These are phyloP conservation scores for Cladorrhinum sp. DNA, from an alignment of 2,329 filamentous ascomycete species.

Conservation along the genomic window DNA sequence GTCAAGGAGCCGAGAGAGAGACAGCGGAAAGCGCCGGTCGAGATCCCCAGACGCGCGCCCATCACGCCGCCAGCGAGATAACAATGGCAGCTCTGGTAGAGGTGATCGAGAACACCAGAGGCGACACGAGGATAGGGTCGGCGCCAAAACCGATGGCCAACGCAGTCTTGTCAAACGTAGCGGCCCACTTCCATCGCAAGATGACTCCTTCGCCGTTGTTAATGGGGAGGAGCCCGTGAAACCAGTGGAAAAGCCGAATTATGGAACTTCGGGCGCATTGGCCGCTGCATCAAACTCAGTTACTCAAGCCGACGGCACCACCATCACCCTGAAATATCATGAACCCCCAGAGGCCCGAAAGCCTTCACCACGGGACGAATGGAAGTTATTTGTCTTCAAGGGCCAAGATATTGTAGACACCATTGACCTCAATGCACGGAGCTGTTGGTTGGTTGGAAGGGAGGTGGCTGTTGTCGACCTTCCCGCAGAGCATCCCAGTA, in stretches of 20 bases:
- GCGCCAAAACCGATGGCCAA: slow-evolving; percentile 4
- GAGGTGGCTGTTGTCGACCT: slow-evolving; percentile 80
- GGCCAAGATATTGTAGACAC: slow-evolving; percentile 76
- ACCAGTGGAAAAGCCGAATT: slow-evolving; percentile 87
- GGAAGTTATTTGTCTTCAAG: slow-evolving; percentile 94
- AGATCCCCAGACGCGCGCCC: slow-evolving; percentile 8
- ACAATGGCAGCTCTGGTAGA: slow-evolving; percentile 8
- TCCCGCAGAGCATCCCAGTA: slow-evolving; percentile 81
- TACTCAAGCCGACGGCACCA: slow-evolving; percentile 68
- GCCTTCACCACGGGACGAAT: slow-evolving; percentile 71
- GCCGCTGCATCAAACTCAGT: slow-evolving; percentile 82
- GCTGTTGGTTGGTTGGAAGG: slow-evolving; percentile 87
- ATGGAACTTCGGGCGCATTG: slow-evolving; percentile 72
- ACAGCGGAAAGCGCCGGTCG: slow-evolving; percentile 9
- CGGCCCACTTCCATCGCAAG: slow-evolving; percentile 59
- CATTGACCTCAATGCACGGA: slow-evolving; percentile 69
- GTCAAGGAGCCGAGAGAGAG: slow-evolving; percentile 10
- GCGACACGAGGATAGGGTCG: slow-evolving; percentile 1
- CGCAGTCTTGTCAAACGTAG: slow-evolving; percentile 32
- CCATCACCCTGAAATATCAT: slow-evolving; percentile 88
- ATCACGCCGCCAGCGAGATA: slow-evolving; percentile 12
- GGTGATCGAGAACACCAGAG: too few species aligned
- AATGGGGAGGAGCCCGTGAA: slow-evolving; percentile 49
- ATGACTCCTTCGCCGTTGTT: slow-evolving; percentile 56
- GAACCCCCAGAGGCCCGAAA: slow-evolving; percentile 92